A percentile compares a stretch with the other conserved stretches of the same genome.
phyloP scores from a whole-genome alignment of 106 monocot species.

The Acanthochlamys bracteata region DNA sequence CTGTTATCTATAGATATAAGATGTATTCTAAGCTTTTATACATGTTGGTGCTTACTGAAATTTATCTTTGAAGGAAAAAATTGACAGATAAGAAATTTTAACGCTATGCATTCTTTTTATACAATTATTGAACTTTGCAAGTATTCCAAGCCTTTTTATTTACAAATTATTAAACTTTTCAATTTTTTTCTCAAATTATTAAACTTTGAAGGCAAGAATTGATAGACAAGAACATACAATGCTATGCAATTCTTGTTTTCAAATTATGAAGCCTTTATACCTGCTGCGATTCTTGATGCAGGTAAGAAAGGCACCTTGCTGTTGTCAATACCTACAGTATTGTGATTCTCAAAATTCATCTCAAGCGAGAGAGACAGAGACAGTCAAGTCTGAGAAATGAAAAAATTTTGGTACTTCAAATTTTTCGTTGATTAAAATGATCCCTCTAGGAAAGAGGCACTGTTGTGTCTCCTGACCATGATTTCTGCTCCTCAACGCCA shows the following conservation, averaged over 20 bases:
- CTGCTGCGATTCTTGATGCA: slow-evolving; percentile 8
- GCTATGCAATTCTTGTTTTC: neutral
- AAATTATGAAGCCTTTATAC: neutral
- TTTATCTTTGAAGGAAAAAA: neutral
- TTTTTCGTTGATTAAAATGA: too few species aligned
- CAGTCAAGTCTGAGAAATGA: too few species aligned
- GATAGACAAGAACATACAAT: neutral
- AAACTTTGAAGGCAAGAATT: neutral
- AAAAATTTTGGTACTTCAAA: too few species aligned
- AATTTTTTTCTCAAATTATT: neutral
- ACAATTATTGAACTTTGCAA: neutral
- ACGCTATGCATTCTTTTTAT: neutral
- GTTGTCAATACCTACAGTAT: slow-evolving; percentile 27
- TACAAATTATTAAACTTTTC: neutral
- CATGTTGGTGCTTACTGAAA: neutral
- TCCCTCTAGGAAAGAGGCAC: too few species aligned
- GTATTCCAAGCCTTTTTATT: neutral
- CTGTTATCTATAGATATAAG: neutral
- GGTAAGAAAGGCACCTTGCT: slow-evolving; percentile 39
- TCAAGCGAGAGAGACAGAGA: too few species aligned
- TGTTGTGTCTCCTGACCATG: too few species aligned
- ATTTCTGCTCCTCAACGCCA: too few species aligned
- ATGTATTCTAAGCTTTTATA: neutral
- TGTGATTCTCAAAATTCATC: slow-evolving; percentile 54
- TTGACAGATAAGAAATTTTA: neutral